Evolutionary conservation across 345 rosid species (phyloP).

Genomic region (Abelmoschus esculentus): DNA sequence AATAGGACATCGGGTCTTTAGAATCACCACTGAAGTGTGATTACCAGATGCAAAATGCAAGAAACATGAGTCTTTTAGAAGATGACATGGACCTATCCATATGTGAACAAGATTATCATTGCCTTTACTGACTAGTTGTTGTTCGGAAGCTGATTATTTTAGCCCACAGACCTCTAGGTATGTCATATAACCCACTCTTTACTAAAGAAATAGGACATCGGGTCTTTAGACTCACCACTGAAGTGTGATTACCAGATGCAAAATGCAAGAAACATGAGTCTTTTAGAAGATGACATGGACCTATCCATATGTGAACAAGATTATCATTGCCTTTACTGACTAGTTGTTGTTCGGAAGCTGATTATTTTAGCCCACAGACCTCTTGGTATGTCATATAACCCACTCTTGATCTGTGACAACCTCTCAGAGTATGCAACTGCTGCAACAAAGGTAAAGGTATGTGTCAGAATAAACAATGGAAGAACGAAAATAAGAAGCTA

Average conservation of each 20-base stretch:
- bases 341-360: conserved; percentile 41
- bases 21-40: too few relatives aligned
- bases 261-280: conserved; percentile 47
- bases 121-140: too few relatives aligned
- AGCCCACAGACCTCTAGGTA: too few relatives aligned
- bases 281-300: conserved; percentile 28
- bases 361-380: conserved; percentile 51
- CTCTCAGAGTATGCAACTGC: too few relatives aligned
- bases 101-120: too few relatives aligned
- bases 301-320: conserved; percentile 43
- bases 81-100: too few relatives aligned
- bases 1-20: too few relatives aligned
- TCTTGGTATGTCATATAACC: conserved; percentile 43
- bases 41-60: too few relatives aligned
- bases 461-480: not conserved
- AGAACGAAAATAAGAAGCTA: not conserved
- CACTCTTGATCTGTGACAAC: conserved; percentile 35
- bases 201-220: too few relatives aligned
- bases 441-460: not conserved
- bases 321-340: conserved; percentile 50
- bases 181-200: too few relatives aligned
- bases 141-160: too few relatives aligned
- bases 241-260: conserved; percentile 39
- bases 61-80: too few relatives aligned
- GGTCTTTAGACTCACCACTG: conserved; percentile 54